A percentile compares a stretch with the other conserved stretches of the same genome.
Evolutionary conservation across 1,284 basidiomycete species (phyloP).

Genomic region (Boletus mariae): DNA sequence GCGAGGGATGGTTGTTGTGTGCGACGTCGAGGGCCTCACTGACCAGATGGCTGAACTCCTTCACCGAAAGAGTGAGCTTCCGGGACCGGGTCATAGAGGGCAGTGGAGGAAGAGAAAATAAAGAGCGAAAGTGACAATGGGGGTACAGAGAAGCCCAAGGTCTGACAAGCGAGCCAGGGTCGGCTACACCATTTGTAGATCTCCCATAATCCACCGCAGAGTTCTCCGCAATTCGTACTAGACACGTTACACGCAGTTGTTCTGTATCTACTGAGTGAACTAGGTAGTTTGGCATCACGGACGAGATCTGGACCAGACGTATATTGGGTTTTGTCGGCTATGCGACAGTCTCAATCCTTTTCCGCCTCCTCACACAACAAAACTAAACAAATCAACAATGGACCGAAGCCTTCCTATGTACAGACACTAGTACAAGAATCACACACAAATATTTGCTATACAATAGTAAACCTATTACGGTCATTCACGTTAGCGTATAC

Average conservation of each 20-base stretch:
- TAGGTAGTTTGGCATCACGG: too few species aligned
- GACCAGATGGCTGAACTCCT: constrained; percentile 34
- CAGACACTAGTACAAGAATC: too few species aligned
- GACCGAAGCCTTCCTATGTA: background rate
- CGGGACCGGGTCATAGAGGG: constrained; percentile 27
- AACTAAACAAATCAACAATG: background rate
- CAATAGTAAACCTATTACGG: constrained; percentile 14
- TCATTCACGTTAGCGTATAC: constrained; percentile 1
- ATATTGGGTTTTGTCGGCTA: too few species aligned
- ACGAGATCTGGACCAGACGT: too few species aligned
- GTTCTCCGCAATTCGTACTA: too few species aligned
- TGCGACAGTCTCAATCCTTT: too few species aligned
- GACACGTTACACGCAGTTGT: too few species aligned
- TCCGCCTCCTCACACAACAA: too few species aligned
- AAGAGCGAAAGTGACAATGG: background rate
- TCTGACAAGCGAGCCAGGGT: constrained; percentile 19
- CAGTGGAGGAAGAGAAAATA: constrained; percentile 2
- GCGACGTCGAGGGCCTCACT: constrained; percentile 31
- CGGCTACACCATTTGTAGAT: constrained; percentile 16
- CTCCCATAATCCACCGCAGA: background rate
- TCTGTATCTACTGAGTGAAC: too few species aligned
- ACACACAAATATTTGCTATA: background rate
- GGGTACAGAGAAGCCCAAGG: background rate
- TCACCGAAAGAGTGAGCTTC: constrained; percentile 29
- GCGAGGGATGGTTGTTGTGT: constrained; percentile 7